Conservation (phyloP, 257 asterid species). For the Gentiana macrophylla region DNA sequence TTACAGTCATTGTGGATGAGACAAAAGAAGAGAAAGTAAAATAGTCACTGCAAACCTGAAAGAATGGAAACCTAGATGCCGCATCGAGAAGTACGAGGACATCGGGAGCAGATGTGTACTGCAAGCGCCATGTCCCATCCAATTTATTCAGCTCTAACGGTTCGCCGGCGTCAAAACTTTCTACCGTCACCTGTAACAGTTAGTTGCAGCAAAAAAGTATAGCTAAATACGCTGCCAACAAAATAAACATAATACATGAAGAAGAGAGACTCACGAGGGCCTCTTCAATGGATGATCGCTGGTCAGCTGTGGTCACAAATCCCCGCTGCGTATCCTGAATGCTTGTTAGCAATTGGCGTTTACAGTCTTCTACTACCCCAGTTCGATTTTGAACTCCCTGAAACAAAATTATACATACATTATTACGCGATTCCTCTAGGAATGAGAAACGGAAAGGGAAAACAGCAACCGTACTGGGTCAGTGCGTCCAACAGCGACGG, state of each 20-base stretch:
- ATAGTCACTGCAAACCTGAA: conserved; percentile 33
- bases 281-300: conserved; percentile 74
- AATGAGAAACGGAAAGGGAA: too few species aligned
- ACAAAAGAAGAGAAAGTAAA: too few species aligned
- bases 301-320: conserved; percentile 43
- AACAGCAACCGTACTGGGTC: too few species aligned
- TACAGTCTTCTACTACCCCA: conserved; percentile 47
- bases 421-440: neutral
- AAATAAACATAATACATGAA: neutral
- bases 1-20: too few species aligned
- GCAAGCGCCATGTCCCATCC: conserved; percentile 97
- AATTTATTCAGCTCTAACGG: conserved; percentile 40
- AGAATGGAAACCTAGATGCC: conserved; percentile 62
- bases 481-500: too few species aligned
- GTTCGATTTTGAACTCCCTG: conserved; percentile 26
- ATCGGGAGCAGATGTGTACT: conserved; percentile 82
- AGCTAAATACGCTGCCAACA: neutral
- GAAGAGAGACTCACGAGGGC: conserved; percentile 34
- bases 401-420: neutral
- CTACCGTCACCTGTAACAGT: conserved; percentile 42
- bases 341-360: conserved; percentile 52
- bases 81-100: conserved; percentile 73
- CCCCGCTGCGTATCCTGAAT: conserved; percentile 76
- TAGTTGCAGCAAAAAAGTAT: neutral
- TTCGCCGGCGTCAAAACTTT: conserved; percentile 52